Evolutionary conservation across 2,329 filamentous ascomycete species (phyloP), one percentile per base, ranked within the genome.

Genomic region (Geoglossum cookeanum): DNA sequence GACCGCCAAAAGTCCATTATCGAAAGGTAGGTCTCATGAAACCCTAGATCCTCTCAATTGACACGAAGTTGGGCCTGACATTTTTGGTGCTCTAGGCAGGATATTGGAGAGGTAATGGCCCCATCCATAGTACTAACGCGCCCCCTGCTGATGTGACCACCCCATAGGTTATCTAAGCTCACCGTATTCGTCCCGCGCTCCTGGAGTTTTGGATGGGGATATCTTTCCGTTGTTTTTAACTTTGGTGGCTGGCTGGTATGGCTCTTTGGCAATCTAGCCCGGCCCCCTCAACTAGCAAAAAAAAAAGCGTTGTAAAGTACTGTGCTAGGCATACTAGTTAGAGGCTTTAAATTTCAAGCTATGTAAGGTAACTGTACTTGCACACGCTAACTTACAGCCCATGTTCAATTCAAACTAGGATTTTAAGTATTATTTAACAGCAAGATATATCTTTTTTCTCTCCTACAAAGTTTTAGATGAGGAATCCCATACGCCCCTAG

Each of bases 1-100:
- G 81, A 85, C 63, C 80, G 79, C 64, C 90, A 96, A 72, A 91
- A 94, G 68, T 94, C 86, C 61, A 79, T 85, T 56, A 97, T 98
- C 68, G 80, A 85, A 68, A 78, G 80, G 68, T 71, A 74, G 64
- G 70, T 66, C 54, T 74, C 75, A 62, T 64, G 30, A 37, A 37
- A 37, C 30, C 4, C 65, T 27, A 66, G 35, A 13, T 1, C 29
- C 11, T 13, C 17, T 11, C 30, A 42, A n/a, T 11, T 47, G 32
- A 11, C 30, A 6, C 6, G 35, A 55, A n/a, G 27, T 55, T 32
- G 35, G 30, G 9, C n/a, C 44, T 53, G 22, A 53, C n/a, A 22
- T 15, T 39, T 55, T 17, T n/a, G 8, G 39, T n/a, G 30, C 1
- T 5, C 4, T 39, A 55, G 54, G 33, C 56, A 58, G 32, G 42